Conservation (phyloP, 2,329 filamentous ascomycete species). For the Alternaria infectoria region DNA sequence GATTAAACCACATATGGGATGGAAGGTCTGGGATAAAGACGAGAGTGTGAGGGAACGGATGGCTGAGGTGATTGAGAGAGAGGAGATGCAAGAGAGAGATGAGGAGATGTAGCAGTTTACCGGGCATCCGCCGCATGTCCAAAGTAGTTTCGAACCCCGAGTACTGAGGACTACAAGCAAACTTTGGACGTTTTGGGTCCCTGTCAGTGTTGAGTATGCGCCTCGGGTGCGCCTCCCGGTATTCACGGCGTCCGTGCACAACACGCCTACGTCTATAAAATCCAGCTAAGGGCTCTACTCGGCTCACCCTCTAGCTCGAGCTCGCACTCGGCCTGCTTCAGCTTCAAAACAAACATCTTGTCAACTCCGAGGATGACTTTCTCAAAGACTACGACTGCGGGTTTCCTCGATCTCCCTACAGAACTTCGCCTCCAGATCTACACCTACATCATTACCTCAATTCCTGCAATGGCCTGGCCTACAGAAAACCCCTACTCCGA, state of each 20-base stretch:
- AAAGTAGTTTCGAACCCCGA: not conserved
- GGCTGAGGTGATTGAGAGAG: not conserved
- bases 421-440: not conserved
- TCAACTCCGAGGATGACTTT: not conserved
- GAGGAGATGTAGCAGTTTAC: not conserved
- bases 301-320: not conserved
- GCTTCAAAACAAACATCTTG: not conserved
- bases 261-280: not conserved
- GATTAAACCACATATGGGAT: constrained; percentile 9
- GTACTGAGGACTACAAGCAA: not conserved
- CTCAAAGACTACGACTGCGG: not conserved
- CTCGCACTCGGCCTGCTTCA: not conserved
- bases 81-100: not conserved
- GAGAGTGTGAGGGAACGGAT: constrained; percentile 1
- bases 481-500: not conserved
- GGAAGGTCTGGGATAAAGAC: constrained; percentile 14
- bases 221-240: not conserved
- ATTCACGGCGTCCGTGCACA: not conserved
- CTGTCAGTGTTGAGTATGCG: not conserved
- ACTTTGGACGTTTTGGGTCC: not conserved
- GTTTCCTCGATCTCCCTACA: not conserved
- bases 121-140: not conserved
- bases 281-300: not conserved
- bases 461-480: not conserved
- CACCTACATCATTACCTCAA: not conserved